Conservation (phyloP, 768 basidiomycete genomes). For the Boletellus sp. region DNA sequence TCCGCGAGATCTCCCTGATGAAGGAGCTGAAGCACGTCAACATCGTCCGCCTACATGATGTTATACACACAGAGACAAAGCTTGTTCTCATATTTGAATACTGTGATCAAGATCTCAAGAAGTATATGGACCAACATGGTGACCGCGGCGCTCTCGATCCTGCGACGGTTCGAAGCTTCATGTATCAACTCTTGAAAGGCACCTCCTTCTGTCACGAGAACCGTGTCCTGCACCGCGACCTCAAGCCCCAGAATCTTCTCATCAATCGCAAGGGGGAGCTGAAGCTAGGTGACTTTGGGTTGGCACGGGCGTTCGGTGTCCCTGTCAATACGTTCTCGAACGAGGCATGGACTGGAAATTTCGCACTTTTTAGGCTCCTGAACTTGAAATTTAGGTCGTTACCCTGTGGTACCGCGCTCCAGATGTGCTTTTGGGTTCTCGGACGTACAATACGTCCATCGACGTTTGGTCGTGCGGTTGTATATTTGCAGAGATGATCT, state of each 20-base stretch:
- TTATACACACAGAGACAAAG: conserved; percentile 98
- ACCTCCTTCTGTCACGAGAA: conserved; percentile 99
- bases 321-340: conserved; percentile 99
- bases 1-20: conserved; percentile 98
- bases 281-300: conserved; percentile 96
- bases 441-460: conserved; percentile 97
- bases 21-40: conserved; percentile 99
- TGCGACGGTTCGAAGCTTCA: conserved; percentile 87
- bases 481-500: conserved; percentile 99
- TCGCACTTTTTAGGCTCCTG: not conserved
- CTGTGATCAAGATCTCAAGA: conserved; percentile 97
- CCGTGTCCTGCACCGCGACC: conserved; percentile 93
- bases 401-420: conserved; percentile 99
- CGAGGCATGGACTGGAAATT: conserved; percentile 49
- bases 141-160: conserved; percentile 93
- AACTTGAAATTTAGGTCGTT: conserved; percentile 66
- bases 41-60: conserved; percentile 96
- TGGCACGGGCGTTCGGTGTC: conserved; percentile 96
- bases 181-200: conserved; percentile 96
- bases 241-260: conserved; percentile 97
- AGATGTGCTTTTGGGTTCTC: conserved; percentile 92
- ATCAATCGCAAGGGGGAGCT: conserved; percentile 97
- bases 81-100: conserved; percentile 98
- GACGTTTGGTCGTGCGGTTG: conserved; percentile 99
- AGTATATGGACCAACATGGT: conserved; percentile 98